Evolutionary conservation across 169 alveolate genomes (phyloP).

Genomic region (Plasmodium knowlesi): DNA sequence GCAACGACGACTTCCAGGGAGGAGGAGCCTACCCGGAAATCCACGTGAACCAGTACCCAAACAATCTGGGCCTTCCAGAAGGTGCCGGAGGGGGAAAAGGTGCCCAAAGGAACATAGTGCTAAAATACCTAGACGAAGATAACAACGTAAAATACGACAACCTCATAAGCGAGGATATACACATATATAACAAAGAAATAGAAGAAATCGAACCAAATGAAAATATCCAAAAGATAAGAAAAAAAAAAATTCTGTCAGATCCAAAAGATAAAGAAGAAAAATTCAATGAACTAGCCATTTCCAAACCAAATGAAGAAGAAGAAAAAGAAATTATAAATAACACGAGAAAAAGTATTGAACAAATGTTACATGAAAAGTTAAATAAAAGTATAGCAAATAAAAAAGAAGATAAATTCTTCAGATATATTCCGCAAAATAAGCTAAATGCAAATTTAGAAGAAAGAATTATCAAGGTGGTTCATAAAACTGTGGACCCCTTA

Average conservation of each 20-base stretch:
- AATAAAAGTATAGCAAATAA: slow-evolving; percentile 74
- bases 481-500: slow-evolving; percentile 94
- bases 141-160: slow-evolving; percentile 82
- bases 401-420: slow-evolving; percentile 83
- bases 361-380: slow-evolving; percentile 83
- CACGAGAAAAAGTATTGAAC: slow-evolving; percentile 86
- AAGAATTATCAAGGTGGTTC: slow-evolving; percentile 91
- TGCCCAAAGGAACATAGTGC: slow-evolving; percentile 44
- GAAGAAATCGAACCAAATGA: slow-evolving; percentile 68
- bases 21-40: slow-evolving; percentile 90
- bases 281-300: slow-evolving; percentile 69
- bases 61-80: slow-evolving; percentile 78
- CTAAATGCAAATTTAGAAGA: slow-evolving; percentile 84
- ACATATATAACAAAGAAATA: slow-evolving; percentile 20
- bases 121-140: slow-evolving; percentile 77
- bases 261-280: slow-evolving; percentile 81
- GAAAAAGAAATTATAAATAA: slow-evolving; percentile 81
- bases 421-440: slow-evolving; percentile 88
- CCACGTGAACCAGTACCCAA: slow-evolving; percentile 85
- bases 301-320: slow-evolving; percentile 84
- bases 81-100: not conserved
- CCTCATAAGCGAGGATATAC: slow-evolving; percentile 76
- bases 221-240: slow-evolving; percentile 43
- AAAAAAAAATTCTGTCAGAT: slow-evolving; percentile 82
- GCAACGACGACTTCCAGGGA: slow-evolving; percentile 85